phyloP scores from a whole-genome alignment of 331 rosid species.

The Malus hybrid region DNA sequence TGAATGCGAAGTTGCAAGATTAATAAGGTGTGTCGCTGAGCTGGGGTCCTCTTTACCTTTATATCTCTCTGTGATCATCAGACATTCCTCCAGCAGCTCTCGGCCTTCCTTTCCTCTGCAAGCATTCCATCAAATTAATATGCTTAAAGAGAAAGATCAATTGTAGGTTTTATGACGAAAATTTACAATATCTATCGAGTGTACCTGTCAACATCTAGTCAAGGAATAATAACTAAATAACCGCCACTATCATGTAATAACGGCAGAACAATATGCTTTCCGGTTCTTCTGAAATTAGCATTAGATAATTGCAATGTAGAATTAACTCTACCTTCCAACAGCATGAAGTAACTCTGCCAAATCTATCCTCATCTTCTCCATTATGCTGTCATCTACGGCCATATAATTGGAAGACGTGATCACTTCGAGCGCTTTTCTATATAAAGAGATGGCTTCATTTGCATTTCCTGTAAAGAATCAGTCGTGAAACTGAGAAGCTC shows the following conservation, averaged over 20 bases:
- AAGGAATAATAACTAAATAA: not conserved
- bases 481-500: slow-evolving; percentile 9
- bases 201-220: not conserved
- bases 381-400: slow-evolving; percentile 54
- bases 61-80: slow-evolving; percentile 51
- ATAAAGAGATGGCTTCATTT: slow-evolving; percentile 67
- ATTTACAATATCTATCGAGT: not conserved
- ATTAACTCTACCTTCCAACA: slow-evolving; percentile 58
- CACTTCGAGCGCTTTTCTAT: slow-evolving; percentile 56
- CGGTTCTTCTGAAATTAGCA: too few species aligned
- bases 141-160: not conserved
- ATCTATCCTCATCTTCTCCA: slow-evolving; percentile 85
- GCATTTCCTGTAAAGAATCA: slow-evolving; percentile 47
- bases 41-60: slow-evolving; percentile 75
- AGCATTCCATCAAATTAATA: not conserved
- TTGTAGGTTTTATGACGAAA: not conserved
- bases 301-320: slow-evolving; percentile 2
- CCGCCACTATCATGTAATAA: not conserved
- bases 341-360: slow-evolving; percentile 78
- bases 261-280: too few species aligned
- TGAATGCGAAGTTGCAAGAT: slow-evolving; percentile 77
- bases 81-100: slow-evolving; percentile 70
- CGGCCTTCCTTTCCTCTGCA: slow-evolving; percentile 85
- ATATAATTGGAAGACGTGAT: slow-evolving; percentile 61
- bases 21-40: slow-evolving; percentile 60